phyloP scores from a whole-genome alignment of 2,329 filamentous ascomycete species.

The Passalora sequoiae region DNA sequence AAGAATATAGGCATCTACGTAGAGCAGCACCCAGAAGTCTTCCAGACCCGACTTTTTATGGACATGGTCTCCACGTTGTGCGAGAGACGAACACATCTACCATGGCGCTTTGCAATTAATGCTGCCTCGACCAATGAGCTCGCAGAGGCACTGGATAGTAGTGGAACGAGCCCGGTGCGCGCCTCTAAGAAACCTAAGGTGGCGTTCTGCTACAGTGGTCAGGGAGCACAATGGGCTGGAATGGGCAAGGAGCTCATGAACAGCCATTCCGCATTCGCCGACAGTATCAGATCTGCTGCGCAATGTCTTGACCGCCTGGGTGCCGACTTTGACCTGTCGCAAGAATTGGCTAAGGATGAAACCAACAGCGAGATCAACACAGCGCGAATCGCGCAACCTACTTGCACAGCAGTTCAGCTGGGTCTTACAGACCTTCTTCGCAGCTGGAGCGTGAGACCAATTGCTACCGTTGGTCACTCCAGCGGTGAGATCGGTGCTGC shows the following conservation, averaged over 20 bases:
- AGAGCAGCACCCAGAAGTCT: too few relatives aligned
- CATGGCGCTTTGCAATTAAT: constrained; percentile 4
- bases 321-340: constrained; percentile 1
- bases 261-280: constrained; percentile 2
- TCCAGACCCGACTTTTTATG: too few relatives aligned
- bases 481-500: constrained; percentile 34
- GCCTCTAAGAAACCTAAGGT: neutral
- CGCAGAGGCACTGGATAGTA: neutral
- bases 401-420: constrained; percentile 53
- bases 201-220: constrained; percentile 20
- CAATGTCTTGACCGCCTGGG: neutral
- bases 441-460: constrained; percentile 21
- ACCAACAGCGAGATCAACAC: constrained; percentile 15
- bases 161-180: neutral
- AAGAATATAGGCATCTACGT: constrained; percentile 6
- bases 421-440: constrained; percentile 41
- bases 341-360: constrained; percentile 7
- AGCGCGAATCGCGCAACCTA: constrained; percentile 45
- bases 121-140: neutral
- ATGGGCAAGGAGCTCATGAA: constrained; percentile 24
- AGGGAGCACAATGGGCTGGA: constrained; percentile 21
- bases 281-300: neutral
- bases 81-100: constrained; percentile 6
- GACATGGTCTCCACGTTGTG: constrained; percentile 13
- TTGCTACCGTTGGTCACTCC: constrained; percentile 28